phyloP scores from a whole-genome alignment of 1,139 yeast species.

The Sugiyamaella japonica region DNA sequence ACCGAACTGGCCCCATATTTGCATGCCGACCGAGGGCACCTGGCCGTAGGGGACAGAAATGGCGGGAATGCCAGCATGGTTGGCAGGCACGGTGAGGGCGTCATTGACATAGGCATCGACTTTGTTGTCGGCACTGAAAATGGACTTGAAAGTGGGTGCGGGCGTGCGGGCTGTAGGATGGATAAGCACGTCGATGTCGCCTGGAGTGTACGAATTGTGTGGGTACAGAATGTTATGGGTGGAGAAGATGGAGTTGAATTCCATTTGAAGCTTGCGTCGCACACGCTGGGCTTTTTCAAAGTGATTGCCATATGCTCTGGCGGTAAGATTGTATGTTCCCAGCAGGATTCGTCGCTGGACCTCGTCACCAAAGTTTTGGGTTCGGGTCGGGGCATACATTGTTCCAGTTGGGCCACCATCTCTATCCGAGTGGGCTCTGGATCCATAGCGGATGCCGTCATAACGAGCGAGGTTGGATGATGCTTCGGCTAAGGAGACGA shows the following conservation, averaged over 20 bases:
- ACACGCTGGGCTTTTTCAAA: constrained; percentile 73
- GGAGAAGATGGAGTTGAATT: constrained; percentile 65
- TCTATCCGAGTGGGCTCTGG: constrained; percentile 45
- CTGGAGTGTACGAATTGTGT: constrained; percentile 20
- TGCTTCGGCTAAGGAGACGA: constrained; percentile 90
- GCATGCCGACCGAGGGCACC: constrained; percentile 58
- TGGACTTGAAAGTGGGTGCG: constrained; percentile 56
- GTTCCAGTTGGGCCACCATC: constrained; percentile 42
- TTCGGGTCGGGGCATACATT: constrained; percentile 59
- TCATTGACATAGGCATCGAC: constrained; percentile 75
- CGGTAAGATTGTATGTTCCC: constrained; percentile 83
- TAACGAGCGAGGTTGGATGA: constrained; percentile 86
- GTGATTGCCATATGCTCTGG: constrained; percentile 74
- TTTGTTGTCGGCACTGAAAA: constrained; percentile 42
- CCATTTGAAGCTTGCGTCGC: constrained; percentile 58
- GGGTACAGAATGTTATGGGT: constrained; percentile 48
- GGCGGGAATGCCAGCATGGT: constrained; percentile 88
- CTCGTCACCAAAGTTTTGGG: constrained; percentile 70
- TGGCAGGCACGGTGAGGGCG: constrained; percentile 84
- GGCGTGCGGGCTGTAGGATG: constrained; percentile 69
- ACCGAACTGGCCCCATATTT: constrained; percentile 83
- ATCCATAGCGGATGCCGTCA: constrained; percentile 88
- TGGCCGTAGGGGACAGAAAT: constrained; percentile 63
- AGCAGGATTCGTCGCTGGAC: constrained; percentile 79
- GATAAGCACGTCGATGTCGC: constrained; percentile 63